These are phyloP conservation scores for Hemisphaericaspora subhashii DNA, from an alignment of 1,139 yeast genomes.

Conservation along the genomic window DNA sequence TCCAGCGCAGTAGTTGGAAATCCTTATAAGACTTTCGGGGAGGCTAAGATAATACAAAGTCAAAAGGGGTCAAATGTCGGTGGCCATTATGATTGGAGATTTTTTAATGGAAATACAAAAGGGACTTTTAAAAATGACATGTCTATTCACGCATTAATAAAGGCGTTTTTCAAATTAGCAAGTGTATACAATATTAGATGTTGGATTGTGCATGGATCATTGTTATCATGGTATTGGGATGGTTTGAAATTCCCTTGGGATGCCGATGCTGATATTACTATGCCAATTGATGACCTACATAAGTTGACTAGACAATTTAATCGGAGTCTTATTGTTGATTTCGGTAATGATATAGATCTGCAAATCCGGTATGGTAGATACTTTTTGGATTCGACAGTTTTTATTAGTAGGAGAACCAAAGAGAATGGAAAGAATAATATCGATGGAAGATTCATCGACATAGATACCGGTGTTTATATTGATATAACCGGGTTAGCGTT, in stretches of 20 bases:
- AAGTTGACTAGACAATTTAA: constrained; percentile 39
- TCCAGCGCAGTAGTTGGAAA: constrained; percentile 7
- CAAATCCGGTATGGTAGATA: constrained; percentile 34
- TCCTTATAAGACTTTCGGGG: constrained; percentile 52
- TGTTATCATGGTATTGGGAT: constrained; percentile 57
- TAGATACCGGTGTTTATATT: constrained; percentile 71
- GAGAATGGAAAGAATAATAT: constrained; percentile 59
- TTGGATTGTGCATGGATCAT: constrained; percentile 55
- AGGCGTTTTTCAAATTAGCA: constrained; percentile 36
- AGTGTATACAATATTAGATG: constrained; percentile 25
- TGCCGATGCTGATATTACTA: constrained; percentile 54
- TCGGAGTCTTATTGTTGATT: constrained; percentile 41
- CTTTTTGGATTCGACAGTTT: constrained; percentile 43
- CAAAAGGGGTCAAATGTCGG: constrained; percentile 32
- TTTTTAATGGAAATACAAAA: constrained; percentile 38
- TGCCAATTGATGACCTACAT: constrained; percentile 50
- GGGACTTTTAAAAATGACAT: constrained; percentile 25
- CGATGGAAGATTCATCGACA: constrained; percentile 80
- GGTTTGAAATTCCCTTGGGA: constrained; percentile 58
- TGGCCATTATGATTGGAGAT: constrained; percentile 48
- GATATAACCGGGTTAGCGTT: constrained; percentile 62
- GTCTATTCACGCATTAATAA: constrained; percentile 28
- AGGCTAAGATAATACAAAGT: constrained; percentile 40
- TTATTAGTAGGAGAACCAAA: constrained; percentile 32
- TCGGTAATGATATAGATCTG: constrained; percentile 23